Base-by-base conservation (phyloP, 129 eudicot genomes). In the Tanacetum coccineum region DNA sequence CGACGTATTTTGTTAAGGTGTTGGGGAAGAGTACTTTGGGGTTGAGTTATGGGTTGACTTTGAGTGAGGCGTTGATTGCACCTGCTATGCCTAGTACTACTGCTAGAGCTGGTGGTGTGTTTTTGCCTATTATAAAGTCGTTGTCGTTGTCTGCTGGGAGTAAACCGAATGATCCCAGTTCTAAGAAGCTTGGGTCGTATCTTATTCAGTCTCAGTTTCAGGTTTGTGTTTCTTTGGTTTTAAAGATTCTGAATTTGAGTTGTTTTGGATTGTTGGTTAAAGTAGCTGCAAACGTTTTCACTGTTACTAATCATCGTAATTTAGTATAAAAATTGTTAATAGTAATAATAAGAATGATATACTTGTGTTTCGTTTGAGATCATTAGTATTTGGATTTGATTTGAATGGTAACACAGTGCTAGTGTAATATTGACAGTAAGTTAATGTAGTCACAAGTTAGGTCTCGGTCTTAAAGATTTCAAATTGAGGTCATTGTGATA, bases 81-180 rank as follows among this genome's bases (percentile, higher is more conserved):
- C 98, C 98, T 73, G 98, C 96, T 28, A 92, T 92, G 98, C 98
- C 96, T 2, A 87, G 96, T 56, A 87, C 98, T 18, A 92, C 98
- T 1, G 98, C 96, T 2, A 83, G 98, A 60, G 98, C 96, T 7
- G 98, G 98, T 36, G 96, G 98, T 6, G 93, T 91, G 47, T 92
- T 92, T 68, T 78, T 92, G 82, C 98, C 96, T 0, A 92, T 92
- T 72, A 91, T 91, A 20, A 87, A 88, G 81, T 92, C 96, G 4
- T 75, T 88, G 48, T 78, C 96, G 0, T 59, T 76, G 9, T 81
- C 96, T 2, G 90, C 87, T 0, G 96, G 96, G 62, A 92, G 98
- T 78, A 70, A 79, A 72, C 95, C 95, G 0, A 79, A 78, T 13
- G 91, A 92, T 20, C 84, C 84, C 0, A 80, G 89, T 2, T 70